Evolutionary conservation across 805 yeast species (phyloP).

Genomic region (Allodekkera sacchari): DNA sequence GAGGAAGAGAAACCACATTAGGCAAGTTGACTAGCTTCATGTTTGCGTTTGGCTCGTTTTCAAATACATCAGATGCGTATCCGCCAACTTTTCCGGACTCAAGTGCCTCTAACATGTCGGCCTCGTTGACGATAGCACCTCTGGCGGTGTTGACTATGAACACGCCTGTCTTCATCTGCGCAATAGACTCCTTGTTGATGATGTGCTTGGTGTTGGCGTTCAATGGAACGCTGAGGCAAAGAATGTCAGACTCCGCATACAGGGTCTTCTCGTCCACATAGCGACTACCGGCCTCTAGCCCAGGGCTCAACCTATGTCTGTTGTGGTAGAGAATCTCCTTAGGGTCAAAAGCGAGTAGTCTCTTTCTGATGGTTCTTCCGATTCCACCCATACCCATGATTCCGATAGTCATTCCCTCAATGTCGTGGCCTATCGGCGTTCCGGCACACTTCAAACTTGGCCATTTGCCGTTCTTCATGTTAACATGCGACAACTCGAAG

Average conservation of each 20-base stretch:
- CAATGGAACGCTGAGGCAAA: conserved; percentile 72
- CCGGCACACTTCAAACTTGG: conserved; percentile 37
- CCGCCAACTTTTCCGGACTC: conserved; percentile 59
- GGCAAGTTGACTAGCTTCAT: conserved; percentile 52
- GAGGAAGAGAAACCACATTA: conserved; percentile 77
- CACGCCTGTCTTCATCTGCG: conserved; percentile 72
- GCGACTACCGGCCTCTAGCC: conserved; percentile 58
- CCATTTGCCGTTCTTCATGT: conserved; percentile 57
- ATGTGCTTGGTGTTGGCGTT: conserved; percentile 64
- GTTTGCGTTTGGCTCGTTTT: conserved; percentile 61
- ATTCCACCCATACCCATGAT: conserved; percentile 86
- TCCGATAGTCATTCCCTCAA: conserved; percentile 69
- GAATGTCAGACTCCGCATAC: conserved; percentile 52
- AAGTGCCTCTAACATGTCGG: conserved; percentile 45
- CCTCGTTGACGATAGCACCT: conserved; percentile 74
- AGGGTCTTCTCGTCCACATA: conserved; percentile 66
- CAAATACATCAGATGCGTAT: conserved; percentile 71
- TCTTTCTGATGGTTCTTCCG: conserved; percentile 69
- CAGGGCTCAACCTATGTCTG: conserved; percentile 49
- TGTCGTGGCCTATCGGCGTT: conserved; percentile 61
- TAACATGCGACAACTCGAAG: conserved; percentile 51
- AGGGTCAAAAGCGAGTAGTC: conserved; percentile 72
- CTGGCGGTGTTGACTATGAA: conserved; percentile 82
- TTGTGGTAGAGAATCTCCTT: conserved; percentile 63
- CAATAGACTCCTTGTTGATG: conserved; percentile 50